Percentiles rank a stretch among this genome's conserved stretches.
Evolutionary conservation across 306 rosid genomes (phyloP).

Genomic region (Gynostemma pentaphyllum): DNA sequence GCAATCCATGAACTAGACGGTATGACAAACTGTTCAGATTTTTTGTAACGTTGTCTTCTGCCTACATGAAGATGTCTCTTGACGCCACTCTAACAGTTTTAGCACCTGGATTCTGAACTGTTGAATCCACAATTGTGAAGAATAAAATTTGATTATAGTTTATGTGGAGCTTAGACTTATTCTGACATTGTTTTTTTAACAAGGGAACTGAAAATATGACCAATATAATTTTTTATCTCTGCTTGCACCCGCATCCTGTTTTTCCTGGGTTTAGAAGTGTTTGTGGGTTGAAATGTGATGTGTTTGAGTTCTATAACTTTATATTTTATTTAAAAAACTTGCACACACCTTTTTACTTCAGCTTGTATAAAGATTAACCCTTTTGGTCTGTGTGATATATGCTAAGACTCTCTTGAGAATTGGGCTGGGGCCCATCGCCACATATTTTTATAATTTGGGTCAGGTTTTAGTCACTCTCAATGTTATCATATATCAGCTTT

Average conservation of each 20-base stretch:
- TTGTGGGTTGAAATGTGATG: background rate
- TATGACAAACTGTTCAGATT: conserved; percentile 18
- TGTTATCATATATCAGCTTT: background rate
- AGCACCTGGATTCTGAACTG: background rate
- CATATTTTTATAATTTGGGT: no score
- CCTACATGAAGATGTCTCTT: background rate
- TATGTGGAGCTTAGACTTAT: background rate
- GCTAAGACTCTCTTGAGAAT: no score
- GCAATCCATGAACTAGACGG: conserved; percentile 94
- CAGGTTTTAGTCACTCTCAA: no score
- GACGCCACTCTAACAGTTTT: background rate
- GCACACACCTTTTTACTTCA: background rate
- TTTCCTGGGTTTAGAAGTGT: background rate
- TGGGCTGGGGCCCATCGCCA: no score
- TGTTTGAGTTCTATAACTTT: background rate
- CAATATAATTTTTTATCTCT: background rate
- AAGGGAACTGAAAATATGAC: background rate
- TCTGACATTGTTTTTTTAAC: background rate
- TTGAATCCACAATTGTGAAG: background rate
- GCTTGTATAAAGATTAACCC: no score
- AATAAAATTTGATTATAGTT: background rate
- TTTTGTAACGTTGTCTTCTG: background rate
- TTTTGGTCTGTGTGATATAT: no score
- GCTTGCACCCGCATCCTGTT: background rate
- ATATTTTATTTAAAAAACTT: background rate